Base-by-base conservation (phyloP, 139 green algal species). In the Zygnema cylindricum region DNA sequence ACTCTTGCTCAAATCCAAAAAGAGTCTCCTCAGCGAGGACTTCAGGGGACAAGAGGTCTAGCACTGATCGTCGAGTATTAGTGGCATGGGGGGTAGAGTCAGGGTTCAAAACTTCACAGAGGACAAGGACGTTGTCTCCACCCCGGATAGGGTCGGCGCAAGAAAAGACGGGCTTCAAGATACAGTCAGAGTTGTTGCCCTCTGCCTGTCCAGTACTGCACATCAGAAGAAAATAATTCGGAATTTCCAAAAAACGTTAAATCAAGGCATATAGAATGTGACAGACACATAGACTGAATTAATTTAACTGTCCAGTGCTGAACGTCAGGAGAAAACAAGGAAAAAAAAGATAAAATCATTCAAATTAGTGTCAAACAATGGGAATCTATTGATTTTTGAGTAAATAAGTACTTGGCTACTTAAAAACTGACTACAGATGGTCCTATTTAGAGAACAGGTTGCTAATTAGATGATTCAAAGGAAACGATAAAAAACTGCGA, bases 1-100 rank as follows among this genome's bases (percentile, higher is more conserved):
- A 99, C 95, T 99, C 97, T 95, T 98, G 94, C 94, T 98, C 97
- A 76, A 98, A 98, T 54, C 97, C 95, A 83, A 98, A 99, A 96
- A 69, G 40, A 32, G 85, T 89, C n/a, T 91, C 78, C 38, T 95
- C 92, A 21, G 82, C 91, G 54, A 96, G 90, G 71, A 95, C 93
- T 84, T 96, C 94, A 54, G 93, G 71, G 42, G 35, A 93, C 39
- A 98, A 86, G n/a, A 97, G 81, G 2, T 95, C 94, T 0, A 87
- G 88, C 33, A 98, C 91, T 92, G 93, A 93, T 71, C 95, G 91
- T 77, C 96, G 94, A 33, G 96, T 96, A 94, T 98, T 98, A 92
- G 94, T 96, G 55, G 88, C 87, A 92, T 98, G 95, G 75, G 96
- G 94, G 2, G 90, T 94, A 91, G 91, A 92, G 63, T 96, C 91